These are phyloP conservation scores for Leptographium lundbergii DNA, from an alignment of 2,329 filamentous ascomycete genomes.

Conservation along the genomic window DNA sequence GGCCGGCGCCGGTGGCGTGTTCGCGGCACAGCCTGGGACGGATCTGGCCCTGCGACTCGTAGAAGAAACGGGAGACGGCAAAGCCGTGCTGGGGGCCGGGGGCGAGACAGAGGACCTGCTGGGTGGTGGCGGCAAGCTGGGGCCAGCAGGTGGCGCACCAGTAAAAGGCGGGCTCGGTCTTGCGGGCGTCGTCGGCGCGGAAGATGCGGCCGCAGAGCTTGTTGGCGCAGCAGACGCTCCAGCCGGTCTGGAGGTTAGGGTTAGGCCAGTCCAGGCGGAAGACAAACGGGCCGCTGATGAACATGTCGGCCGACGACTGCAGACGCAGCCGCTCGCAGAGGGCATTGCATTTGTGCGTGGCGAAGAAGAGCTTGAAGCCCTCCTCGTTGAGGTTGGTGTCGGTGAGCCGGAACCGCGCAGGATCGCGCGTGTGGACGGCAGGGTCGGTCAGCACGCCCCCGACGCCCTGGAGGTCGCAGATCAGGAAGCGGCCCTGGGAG, in stretches of 20 bases:
- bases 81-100: slow-evolving; percentile 19
- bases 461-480: slow-evolving; percentile 25
- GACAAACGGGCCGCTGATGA: slow-evolving; percentile 11
- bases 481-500: slow-evolving; percentile 22
- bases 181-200: slow-evolving; percentile 13
- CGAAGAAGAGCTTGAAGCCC: slow-evolving; percentile 27
- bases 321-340: slow-evolving; percentile 20
- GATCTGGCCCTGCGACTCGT: slow-evolving; percentile 20
- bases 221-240: slow-evolving; percentile 23
- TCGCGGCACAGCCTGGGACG: slow-evolving; percentile 14
- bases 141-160: slow-evolving; percentile 23
- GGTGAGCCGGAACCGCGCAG: slow-evolving; percentile 19
- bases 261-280: slow-evolving; percentile 20
- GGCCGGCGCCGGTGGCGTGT: not conserved
- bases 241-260: not conserved
- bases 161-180: slow-evolving; percentile 14
- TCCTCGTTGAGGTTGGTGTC: slow-evolving; percentile 21
- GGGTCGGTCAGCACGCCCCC: slow-evolving; percentile 24
- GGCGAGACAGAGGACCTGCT: slow-evolving; percentile 14
- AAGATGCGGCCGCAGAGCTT: slow-evolving; percentile 25
- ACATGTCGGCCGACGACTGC: slow-evolving; percentile 14
- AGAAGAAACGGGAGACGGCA: slow-evolving; percentile 21
- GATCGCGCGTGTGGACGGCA: slow-evolving; percentile 22
- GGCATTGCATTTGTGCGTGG: slow-evolving; percentile 21
- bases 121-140: slow-evolving; percentile 16